A percentile compares a stretch with the other conserved stretches of the same genome.
Evolutionary conservation across 257 asterid genomes (phyloP).

Genomic region (Solanum phureja): DNA sequence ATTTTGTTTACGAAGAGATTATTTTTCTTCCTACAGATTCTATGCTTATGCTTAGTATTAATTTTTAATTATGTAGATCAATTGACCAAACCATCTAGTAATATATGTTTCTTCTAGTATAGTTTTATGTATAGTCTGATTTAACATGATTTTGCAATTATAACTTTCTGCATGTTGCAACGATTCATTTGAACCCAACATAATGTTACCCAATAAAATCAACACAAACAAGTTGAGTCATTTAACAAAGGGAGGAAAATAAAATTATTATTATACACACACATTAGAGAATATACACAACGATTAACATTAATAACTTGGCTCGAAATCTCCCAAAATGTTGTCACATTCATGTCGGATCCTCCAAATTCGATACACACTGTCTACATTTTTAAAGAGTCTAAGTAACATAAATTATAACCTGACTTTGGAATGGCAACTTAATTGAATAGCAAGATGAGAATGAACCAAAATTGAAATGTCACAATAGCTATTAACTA

Average conservation of each 20-base stretch:
- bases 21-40: too few species aligned
- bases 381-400: not conserved
- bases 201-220: not conserved
- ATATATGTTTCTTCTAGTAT: too few species aligned
- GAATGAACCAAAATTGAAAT: not conserved
- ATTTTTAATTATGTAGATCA: too few species aligned
- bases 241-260: not conserved
- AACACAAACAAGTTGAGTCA: not conserved
- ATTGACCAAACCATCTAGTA: too few species aligned
- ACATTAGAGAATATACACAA: not conserved
- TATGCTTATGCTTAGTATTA: too few species aligned
- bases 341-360: accelerated
- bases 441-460: not conserved
- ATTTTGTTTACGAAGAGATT: too few species aligned
- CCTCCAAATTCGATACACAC: accelerated
- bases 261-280: not conserved
- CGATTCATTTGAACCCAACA: too few species aligned
- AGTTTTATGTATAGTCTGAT: too few species aligned
- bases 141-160: too few species aligned
- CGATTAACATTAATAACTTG: not conserved
- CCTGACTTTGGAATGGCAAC: slow-evolving; percentile 5
- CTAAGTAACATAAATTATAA: not conserved
- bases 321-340: not conserved
- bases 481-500: slow-evolving; percentile 4
- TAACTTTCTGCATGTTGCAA: too few species aligned